phyloP scores from a whole-genome alignment of 2,329 filamentous ascomycete species.

The Colletotrichum sp. region DNA sequence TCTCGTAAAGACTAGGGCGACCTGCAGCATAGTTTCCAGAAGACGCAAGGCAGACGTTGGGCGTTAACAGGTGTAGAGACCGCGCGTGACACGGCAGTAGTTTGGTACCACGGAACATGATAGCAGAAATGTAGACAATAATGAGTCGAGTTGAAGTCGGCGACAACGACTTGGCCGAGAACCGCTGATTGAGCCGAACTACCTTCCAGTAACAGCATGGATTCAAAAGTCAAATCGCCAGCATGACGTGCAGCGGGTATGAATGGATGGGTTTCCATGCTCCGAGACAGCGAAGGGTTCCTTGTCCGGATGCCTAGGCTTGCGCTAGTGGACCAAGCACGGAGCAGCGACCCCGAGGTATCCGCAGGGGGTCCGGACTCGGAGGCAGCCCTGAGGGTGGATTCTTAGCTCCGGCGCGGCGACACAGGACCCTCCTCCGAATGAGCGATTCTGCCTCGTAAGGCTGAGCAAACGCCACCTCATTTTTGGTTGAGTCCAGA shows the following conservation, averaged over 20 bases:
- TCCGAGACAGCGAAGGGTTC: not conserved
- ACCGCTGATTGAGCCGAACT: not conserved
- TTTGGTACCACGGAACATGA: not conserved
- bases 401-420: not conserved
- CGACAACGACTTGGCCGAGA: not conserved
- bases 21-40: not conserved
- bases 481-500: not conserved
- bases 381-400: constrained; percentile 4
- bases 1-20: not conserved
- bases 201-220: not conserved
- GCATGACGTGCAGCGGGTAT: not conserved
- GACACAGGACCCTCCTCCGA: not conserved
- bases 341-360: not conserved
- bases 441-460: constrained; percentile 6
- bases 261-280: not conserved
- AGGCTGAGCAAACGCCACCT: not conserved
- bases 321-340: not conserved
- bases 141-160: not conserved
- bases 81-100: not conserved
- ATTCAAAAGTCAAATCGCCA: not conserved
- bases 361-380: not conserved
- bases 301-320: not conserved
- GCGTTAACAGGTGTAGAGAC: not conserved
- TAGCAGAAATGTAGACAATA: not conserved
- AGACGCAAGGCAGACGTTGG: not conserved